phyloP scores from a whole-genome alignment of 1,284 basidiomycete species.

The Ceratobasidium papillatum region DNA sequence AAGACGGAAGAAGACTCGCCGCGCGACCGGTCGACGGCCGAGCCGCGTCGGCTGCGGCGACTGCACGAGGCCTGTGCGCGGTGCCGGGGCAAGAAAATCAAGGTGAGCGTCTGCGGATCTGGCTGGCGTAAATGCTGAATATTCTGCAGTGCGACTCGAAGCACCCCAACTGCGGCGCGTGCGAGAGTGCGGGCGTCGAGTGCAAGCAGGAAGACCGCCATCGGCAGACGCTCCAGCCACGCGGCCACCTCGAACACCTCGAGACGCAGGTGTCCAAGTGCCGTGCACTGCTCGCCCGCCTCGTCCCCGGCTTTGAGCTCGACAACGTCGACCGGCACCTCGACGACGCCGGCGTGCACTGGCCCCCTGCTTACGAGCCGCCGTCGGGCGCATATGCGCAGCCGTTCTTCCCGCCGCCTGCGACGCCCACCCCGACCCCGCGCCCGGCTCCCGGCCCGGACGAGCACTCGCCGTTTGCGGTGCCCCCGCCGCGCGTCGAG shows the following conservation, averaged over 20 bases:
- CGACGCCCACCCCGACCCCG: not conserved
- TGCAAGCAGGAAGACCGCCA: constrained; percentile 87
- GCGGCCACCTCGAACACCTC: constrained; percentile 79
- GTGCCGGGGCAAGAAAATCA: constrained; percentile 91
- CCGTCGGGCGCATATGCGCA: constrained; percentile 1
- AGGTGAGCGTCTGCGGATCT: constrained; percentile 66
- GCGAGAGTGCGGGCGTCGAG: constrained; percentile 74
- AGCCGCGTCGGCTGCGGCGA: constrained; percentile 78
- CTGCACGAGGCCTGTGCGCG: constrained; percentile 88
- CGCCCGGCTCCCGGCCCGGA: constrained; percentile 15
- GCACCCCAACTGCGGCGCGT: constrained; percentile 82
- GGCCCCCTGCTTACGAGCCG: constrained; percentile 48
- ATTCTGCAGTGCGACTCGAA: constrained; percentile 79
- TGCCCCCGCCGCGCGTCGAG: constrained; percentile 36
- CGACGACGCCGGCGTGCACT: constrained; percentile 71
- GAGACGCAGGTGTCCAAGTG: constrained; percentile 79
- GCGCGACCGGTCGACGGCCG: constrained; percentile 13
- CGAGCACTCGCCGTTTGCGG: constrained; percentile 30
- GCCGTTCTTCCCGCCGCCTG: constrained; percentile 21
- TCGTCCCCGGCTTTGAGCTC: constrained; percentile 70
- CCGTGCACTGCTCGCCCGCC: constrained; percentile 74
- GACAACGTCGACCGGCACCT: constrained; percentile 70
- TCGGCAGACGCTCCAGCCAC: constrained; percentile 79
- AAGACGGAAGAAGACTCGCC: constrained; percentile 20
- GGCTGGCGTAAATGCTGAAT: constrained; percentile 3